Evolutionary conservation across 192 early-diverging fungal genomes (phyloP).

Genomic region (Linnemannia schmuckeri): DNA sequence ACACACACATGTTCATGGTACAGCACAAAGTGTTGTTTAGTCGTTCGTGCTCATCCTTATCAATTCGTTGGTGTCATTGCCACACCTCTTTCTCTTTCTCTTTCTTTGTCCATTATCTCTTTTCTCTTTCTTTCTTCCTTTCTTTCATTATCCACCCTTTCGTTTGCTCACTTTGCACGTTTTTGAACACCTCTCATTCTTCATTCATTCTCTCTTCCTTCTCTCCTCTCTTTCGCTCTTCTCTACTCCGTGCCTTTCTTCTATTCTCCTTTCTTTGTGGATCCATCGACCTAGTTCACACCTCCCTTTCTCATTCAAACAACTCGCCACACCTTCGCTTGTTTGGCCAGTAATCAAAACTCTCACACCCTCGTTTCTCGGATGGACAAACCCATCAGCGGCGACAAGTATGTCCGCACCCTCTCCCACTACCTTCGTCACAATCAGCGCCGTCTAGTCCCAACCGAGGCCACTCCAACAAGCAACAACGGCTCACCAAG

Average conservation of each 20-base stretch:
- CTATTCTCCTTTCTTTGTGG: background rate
- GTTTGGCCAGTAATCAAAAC: background rate
- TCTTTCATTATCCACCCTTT: background rate
- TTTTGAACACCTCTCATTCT: background rate
- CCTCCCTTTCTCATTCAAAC: background rate
- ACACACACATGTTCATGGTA: background rate
- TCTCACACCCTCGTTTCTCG: background rate
- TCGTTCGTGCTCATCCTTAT: background rate
- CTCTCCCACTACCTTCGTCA: constrained; percentile 66
- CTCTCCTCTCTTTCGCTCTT: background rate
- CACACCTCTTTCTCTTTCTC: background rate
- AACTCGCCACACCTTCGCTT: background rate
- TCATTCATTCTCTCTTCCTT: background rate
- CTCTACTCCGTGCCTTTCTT: background rate
- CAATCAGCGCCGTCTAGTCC: constrained; percentile 62
- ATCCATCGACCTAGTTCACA: background rate
- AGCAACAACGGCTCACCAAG: constrained; percentile 17
- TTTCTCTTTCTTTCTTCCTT: background rate
- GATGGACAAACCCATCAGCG: constrained; percentile 57
- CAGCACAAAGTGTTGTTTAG: too few species aligned
- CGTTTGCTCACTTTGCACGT: background rate
- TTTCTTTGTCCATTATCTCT: constrained; percentile 5
- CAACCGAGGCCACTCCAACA: constrained; percentile 10
- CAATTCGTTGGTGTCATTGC: background rate
- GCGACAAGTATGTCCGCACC: constrained; percentile 69